Evolutionary conservation across 75 land plant genomes (phyloP), one percentile per base, ranked within the genome.

Genomic region (Selaginella tamariscina): DNA sequence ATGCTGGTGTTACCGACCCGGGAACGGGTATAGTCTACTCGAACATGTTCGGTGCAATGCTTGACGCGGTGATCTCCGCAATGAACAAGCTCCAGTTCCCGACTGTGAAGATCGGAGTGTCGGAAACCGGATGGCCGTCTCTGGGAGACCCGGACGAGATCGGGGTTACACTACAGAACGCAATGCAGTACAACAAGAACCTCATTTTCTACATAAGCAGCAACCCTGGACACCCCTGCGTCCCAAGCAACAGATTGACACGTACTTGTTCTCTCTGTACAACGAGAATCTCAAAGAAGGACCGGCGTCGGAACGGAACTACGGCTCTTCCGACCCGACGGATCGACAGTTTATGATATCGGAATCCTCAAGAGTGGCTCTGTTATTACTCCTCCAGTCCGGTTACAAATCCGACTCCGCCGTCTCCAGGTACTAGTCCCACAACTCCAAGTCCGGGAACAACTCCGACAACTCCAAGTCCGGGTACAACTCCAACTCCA

Each of bases 41-140:
- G 26, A 69, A 69, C 31, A 13, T 69, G 71, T 54, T 69, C 18
- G 71, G 44, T 5, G 71, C 71, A 2, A 49, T 33, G 29, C 9
- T 55, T 9, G 71, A 69, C 44, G 71, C 71, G 1, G 71, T 69
- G 1, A 33, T 27, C 29, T 22, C 64, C 9, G 71, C 71, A 1
- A 69, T 69, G 64, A 27, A 22, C 1, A 11, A 11, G 24, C 29
- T 69, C 30, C 55, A 65, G 1, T 29, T 32, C 64, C 22, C 32
- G 29, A 21, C 54, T 65, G 24, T 69, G 29, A 15, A 20, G 27
- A 30, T 69, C 1, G 71, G 32, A 2, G 56, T 69, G 28, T 9
- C 64, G 2, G 71, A 69, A 27, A 55, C 71, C 23, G 71, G 71
- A 1, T 69, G 71, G 71, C 71, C 71, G 1, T 69, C 71, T 1